Percentiles rank a stretch among this genome's conserved stretches.
Evolutionary conservation across 441 rosid species (phyloP).

Genomic region (Euphorbia corollata): DNA sequence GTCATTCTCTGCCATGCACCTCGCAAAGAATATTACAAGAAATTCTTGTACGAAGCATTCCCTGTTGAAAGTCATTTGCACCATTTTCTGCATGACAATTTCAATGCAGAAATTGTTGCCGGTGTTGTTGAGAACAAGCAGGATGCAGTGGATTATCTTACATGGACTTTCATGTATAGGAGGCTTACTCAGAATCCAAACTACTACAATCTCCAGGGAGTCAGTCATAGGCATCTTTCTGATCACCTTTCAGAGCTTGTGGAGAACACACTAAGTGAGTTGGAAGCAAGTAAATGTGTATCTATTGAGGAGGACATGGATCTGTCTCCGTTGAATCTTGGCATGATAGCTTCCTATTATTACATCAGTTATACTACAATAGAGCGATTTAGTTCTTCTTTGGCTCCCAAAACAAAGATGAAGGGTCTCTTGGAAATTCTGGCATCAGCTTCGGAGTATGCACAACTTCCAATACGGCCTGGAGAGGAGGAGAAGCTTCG

Average conservation of each 20-base stretch:
- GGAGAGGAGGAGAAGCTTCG: constrained; percentile 85
- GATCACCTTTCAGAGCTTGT: constrained; percentile 96
- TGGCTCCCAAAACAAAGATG: constrained; percentile 82
- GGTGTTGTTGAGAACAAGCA: constrained; percentile 80
- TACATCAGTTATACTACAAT: constrained; percentile 83
- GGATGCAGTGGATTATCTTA: constrained; percentile 94
- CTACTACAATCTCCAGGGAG: constrained; percentile 93
- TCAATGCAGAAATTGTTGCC: constrained; percentile 83
- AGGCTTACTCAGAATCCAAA: constrained; percentile 91
- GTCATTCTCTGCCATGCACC: constrained; percentile 90
- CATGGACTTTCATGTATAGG: constrained; percentile 78
- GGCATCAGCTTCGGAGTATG: constrained; percentile 94
- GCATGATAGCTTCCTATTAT: constrained; percentile 83
- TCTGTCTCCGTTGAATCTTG: constrained; percentile 68
- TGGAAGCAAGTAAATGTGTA: constrained; percentile 79
- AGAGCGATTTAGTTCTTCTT: constrained; percentile 76
- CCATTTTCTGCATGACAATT: constrained; percentile 79
- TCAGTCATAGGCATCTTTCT: constrained; percentile 87
- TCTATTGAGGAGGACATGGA: constrained; percentile 69
- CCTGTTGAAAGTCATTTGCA: constrained; percentile 92
- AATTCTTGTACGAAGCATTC: constrained; percentile 79
- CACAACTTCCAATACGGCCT: constrained; percentile 60
- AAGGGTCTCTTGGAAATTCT: constrained; percentile 83
- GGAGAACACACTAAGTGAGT: constrained; percentile 67
- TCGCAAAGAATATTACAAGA: constrained; percentile 85